Evolutionary conservation across 208 protist species (phyloP), one percentile per base, ranked within the genome.

Genomic region (Acanthamoeba royreba): DNA sequence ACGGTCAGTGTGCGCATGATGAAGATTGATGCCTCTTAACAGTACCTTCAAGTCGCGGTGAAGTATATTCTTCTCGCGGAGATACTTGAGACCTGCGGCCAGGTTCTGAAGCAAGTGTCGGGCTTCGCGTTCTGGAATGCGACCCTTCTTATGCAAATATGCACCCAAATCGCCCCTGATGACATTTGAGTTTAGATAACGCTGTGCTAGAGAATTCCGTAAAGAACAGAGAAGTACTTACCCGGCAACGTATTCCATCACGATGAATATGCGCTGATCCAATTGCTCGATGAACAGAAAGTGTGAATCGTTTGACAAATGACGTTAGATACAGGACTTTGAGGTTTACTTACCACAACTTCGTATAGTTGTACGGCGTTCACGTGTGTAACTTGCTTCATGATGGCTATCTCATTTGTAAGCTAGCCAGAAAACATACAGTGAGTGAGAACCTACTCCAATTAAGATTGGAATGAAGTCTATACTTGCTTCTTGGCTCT

Each of bases 381-480:
- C 15, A 58, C 46, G 45, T 87, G 77, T 15, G 77, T 87, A 38
- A 58, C 77, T 87, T 87, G 77, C 25, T 87, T 87, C 77, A 87
- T 87, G 43, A 87, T 87, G 47, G 77, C 77, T n/a, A 87, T 87
- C 33, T 87, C 77, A 38, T 87, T 87, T 8, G 77, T 87, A 42
- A 87, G 77, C 47, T 87, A 46, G n/a, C n/a, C n/a, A n/a, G n/a
- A n/a, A n/a, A n/a, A n/a, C n/a, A n/a, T n/a, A n/a, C n/a, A n/a
- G n/a, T n/a, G n/a, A n/a, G n/a, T n/a, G n/a, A n/a, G n/a, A n/a
- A n/a, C n/a, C n/a, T n/a, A n/a, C n/a, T n/a, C n/a, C n/a, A n/a
- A n/a, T n/a, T n/a, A n/a, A n/a, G n/a, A n/a, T n/a, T n/a, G n/a
- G n/a, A n/a, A n/a, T n/a, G n/a, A n/a, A n/a, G n/a, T n/a, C n/a